These are phyloP conservation scores for Taxawa tesnikishii DNA, from an alignment of 2,329 filamentous ascomycete genomes.

Conservation along the genomic window DNA sequence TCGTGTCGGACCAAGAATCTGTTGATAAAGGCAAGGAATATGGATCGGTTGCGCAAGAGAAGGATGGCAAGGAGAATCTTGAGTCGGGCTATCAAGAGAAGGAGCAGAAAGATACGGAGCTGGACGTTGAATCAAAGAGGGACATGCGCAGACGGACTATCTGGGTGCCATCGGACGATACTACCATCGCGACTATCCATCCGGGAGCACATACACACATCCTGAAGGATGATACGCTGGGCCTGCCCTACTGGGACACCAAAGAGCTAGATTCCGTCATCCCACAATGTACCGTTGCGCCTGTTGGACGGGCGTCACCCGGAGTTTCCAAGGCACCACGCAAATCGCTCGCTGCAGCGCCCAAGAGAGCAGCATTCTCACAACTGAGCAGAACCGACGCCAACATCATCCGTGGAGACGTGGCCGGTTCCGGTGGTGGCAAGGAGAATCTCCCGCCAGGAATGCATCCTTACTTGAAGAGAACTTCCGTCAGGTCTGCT, in stretches of 20 bases:
- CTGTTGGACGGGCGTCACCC: too few species aligned
- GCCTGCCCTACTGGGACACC: too few species aligned
- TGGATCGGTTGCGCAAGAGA: conserved; percentile 1
- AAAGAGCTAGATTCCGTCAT: too few species aligned
- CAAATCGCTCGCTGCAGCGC: conserved; percentile 31
- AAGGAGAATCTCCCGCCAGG: conserved; percentile 53
- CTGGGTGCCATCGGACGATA: conserved; percentile 39
- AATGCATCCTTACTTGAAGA: not conserved
- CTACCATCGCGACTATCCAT: conserved; percentile 38
- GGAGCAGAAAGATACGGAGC: conserved; percentile 1
- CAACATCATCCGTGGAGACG: not conserved
- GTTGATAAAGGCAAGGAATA: not conserved
- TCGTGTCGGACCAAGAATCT: not conserved
- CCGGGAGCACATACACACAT: conserved; percentile 27
- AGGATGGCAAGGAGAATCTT: conserved; percentile 1
- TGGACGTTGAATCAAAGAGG: conserved; percentile 16
- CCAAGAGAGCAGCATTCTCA: conserved; percentile 38
- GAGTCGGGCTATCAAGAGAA: not conserved
- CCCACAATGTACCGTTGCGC: too few species aligned
- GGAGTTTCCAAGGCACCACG: conserved; percentile 19
- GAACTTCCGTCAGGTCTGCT: not conserved
- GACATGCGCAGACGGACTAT: conserved; percentile 35
- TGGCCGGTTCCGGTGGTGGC: conserved; percentile 25
- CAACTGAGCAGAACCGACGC: conserved; percentile 32
- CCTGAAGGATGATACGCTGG: conserved; percentile 20